Conservation (phyloP, 2,329 filamentous ascomycete genomes). For the Talaromyces marneffei region DNA sequence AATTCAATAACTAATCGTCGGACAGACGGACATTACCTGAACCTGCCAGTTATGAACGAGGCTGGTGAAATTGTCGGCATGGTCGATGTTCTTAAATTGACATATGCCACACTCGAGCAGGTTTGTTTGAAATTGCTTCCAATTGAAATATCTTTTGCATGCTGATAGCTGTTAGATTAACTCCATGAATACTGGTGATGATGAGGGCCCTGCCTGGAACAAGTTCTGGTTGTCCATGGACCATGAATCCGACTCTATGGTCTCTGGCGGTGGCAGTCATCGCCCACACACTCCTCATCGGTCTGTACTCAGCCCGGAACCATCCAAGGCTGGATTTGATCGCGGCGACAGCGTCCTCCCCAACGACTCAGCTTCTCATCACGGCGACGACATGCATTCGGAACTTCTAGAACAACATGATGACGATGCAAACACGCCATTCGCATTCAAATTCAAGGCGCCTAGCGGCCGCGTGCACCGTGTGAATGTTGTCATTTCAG, state of each 20-base stretch:
- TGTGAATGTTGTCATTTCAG: slow-evolving; percentile 72
- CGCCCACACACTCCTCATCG: slow-evolving; percentile 64
- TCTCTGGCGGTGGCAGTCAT: slow-evolving; percentile 82
- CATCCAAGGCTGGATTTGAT: slow-evolving; percentile 57
- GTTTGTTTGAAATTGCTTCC: slow-evolving; percentile 40
- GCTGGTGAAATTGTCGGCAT: slow-evolving; percentile 96
- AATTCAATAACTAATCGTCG: slow-evolving; percentile 15
- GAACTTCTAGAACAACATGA: slow-evolving; percentile 52
- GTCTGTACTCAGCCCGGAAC: slow-evolving; percentile 76
- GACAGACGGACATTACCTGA: slow-evolving; percentile 92
- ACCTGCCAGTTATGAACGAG: slow-evolving; percentile 97
- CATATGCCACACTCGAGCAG: slow-evolving; percentile 95
- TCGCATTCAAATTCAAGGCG: slow-evolving; percentile 99
- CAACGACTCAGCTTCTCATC: slow-evolving; percentile 89
- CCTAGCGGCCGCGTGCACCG: slow-evolving; percentile 91
- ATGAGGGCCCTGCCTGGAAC: slow-evolving; percentile 96
- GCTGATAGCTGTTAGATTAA: slow-evolving; percentile 55
- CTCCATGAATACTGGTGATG: slow-evolving; percentile 81
- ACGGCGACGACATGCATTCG: slow-evolving; percentile 71
- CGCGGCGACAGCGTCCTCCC: slow-evolving; percentile 81
- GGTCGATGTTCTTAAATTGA: slow-evolving; percentile 97
- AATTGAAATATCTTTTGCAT: background rate
- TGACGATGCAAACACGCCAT: slow-evolving; percentile 62
- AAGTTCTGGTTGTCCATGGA: slow-evolving; percentile 98
- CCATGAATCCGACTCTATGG: slow-evolving; percentile 90